Evolutionary conservation across 305 asterid species (phyloP).

Genomic region (Fraxinus velutina): DNA sequence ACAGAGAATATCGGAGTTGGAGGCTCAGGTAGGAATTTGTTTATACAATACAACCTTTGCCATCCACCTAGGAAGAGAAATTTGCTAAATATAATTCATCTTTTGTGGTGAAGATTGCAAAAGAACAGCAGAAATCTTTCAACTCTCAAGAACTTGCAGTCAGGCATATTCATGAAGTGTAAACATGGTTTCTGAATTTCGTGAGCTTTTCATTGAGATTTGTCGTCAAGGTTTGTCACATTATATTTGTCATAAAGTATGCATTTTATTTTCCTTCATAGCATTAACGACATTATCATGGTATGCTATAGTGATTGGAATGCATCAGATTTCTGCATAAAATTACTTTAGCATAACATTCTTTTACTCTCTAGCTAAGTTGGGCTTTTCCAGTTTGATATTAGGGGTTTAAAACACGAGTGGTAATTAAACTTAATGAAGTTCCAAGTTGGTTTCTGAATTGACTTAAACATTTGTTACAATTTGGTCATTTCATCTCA

Average conservation of each 20-base stretch:
- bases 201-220: slow-evolving; percentile 9
- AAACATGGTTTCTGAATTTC: slow-evolving; percentile 20
- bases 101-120: slow-evolving; percentile 43
- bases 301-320: not conserved
- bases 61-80: slow-evolving; percentile 3
- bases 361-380: not conserved
- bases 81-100: slow-evolving; percentile 20
- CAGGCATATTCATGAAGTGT: slow-evolving; percentile 23
- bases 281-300: not conserved
- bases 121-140: slow-evolving; percentile 40
- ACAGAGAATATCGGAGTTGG: slow-evolving; percentile 80
- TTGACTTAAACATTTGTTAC: not conserved
- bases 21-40: slow-evolving; percentile 63
- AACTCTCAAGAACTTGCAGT: slow-evolving; percentile 34
- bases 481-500: not conserved
- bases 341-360: not conserved
- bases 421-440: not conserved
- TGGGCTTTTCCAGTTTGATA: not conserved
- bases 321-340: not conserved
- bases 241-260: not conserved
- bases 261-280: not conserved
- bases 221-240: slow-evolving; percentile 29
- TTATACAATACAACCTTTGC: not conserved
- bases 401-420: not conserved
- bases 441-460: not conserved